Evolutionary conservation across 176 grass and related monocot species (phyloP).

Genomic region (Rhynchospora pubera): DNA sequence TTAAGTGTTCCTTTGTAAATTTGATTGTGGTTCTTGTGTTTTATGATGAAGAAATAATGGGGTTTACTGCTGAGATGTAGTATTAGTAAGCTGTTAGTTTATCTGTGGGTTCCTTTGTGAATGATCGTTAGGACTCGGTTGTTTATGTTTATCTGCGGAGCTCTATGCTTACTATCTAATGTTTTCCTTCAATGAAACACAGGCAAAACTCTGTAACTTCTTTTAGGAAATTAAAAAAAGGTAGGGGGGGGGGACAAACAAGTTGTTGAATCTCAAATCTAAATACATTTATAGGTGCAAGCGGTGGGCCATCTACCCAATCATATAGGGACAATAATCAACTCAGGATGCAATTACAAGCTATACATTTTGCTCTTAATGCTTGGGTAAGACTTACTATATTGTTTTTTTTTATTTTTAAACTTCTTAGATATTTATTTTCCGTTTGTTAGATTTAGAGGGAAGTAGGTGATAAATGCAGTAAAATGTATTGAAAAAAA

Average conservation of each 20-base stretch:
- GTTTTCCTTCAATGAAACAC: too few relatives aligned
- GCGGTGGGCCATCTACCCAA: slow-evolving; percentile 31
- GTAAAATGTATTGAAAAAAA: not conserved
- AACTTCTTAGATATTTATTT: not conserved
- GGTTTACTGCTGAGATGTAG: too few relatives aligned
- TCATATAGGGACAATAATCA: slow-evolving; percentile 48
- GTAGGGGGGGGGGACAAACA: not conserved
- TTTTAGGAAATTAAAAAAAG: too few relatives aligned
- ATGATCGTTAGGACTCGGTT: too few relatives aligned
- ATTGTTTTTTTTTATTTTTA: not conserved
- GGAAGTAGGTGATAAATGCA: not conserved
- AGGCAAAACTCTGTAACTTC: too few relatives aligned
- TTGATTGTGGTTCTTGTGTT: too few relatives aligned
- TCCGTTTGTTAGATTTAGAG: not conserved
- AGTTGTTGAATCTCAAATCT: slow-evolving; percentile 18
- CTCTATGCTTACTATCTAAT: too few relatives aligned
- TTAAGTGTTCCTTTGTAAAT: too few relatives aligned
- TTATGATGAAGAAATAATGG: too few relatives aligned
- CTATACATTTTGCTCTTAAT: slow-evolving; percentile 80
- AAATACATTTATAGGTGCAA: slow-evolving; percentile 41
- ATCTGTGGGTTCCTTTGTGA: too few relatives aligned
- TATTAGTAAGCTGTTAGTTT: too few relatives aligned
- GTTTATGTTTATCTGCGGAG: too few relatives aligned
- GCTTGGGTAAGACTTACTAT: slow-evolving; percentile 59
- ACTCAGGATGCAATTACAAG: slow-evolving; percentile 45